Evolutionary conservation across 352 stramenopile genomes (phyloP).

Genomic region (Pythium pyrilobum): DNA sequence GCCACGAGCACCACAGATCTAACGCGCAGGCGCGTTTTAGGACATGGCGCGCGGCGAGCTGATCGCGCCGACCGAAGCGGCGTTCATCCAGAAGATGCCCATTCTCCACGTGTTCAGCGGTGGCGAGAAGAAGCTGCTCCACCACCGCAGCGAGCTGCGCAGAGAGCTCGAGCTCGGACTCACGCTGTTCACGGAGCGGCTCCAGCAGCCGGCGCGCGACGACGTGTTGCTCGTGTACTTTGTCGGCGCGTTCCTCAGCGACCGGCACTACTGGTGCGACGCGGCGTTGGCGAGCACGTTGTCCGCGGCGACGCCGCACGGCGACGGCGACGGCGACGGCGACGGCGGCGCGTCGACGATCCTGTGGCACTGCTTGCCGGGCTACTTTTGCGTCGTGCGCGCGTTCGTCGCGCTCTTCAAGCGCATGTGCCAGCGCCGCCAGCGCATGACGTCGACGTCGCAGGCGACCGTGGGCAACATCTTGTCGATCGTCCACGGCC

Average conservation of each 20-base stretch:
- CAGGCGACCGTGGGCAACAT: slow-evolving; percentile 41
- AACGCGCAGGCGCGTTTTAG: slow-evolving; percentile 7
- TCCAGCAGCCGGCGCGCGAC: slow-evolving; percentile 49
- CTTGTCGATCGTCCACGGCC: slow-evolving; percentile 51
- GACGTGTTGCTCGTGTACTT: slow-evolving; percentile 67
- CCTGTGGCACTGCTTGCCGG: slow-evolving; percentile 74
- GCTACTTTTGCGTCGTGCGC: slow-evolving; percentile 67
- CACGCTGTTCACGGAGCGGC: slow-evolving; percentile 47
- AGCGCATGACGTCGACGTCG: slow-evolving; percentile 31
- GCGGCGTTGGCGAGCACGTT: slow-evolving; percentile 1
- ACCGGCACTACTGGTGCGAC: slow-evolving; percentile 57
- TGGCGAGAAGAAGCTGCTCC: slow-evolving; percentile 42
- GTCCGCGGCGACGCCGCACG: slow-evolving; percentile 9
- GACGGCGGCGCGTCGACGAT: slow-evolving; percentile 22
- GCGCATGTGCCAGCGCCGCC: slow-evolving; percentile 71
- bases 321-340: slow-evolving; percentile 1
- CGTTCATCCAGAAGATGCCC: slow-evolving; percentile 31
- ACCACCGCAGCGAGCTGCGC: slow-evolving; percentile 23
- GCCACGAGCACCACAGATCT: no score
- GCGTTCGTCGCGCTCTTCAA: slow-evolving; percentile 65
- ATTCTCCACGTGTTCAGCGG: slow-evolving; percentile 42
- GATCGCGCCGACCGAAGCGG: slow-evolving; percentile 11
- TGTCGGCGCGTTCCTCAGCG: slow-evolving; percentile 54
- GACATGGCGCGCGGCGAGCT: slow-evolving; percentile 9
- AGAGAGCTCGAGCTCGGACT: slow-evolving; percentile 51